phyloP scores from a whole-genome alignment of 192 early-diverging fungal genomes.

The Dimargaris cristalligena region DNA sequence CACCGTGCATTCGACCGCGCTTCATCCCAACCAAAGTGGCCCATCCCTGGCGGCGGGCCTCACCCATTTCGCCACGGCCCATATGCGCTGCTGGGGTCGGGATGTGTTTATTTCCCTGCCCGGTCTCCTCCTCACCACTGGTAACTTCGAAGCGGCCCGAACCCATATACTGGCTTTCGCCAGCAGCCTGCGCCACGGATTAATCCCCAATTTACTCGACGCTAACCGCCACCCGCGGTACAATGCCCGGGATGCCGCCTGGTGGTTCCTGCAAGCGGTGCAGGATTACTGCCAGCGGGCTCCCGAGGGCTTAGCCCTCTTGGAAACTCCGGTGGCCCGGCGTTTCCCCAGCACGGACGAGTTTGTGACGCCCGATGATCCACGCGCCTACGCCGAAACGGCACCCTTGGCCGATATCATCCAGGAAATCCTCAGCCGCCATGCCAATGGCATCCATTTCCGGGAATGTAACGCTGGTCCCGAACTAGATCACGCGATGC shows the following conservation, averaged over 20 bases:
- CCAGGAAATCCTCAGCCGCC: slow-evolving; percentile 79
- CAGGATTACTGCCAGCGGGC: slow-evolving; percentile 62
- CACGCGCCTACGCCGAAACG: slow-evolving; percentile 39
- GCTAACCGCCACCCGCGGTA: slow-evolving; percentile 68
- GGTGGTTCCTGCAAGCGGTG: slow-evolving; percentile 91
- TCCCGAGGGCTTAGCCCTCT: slow-evolving; percentile 59
- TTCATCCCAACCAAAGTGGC: slow-evolving; percentile 40
- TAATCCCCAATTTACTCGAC: slow-evolving; percentile 94
- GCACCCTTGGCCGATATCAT: slow-evolving; percentile 72
- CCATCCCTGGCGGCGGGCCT: slow-evolving; percentile 82
- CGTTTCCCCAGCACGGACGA: slow-evolving; percentile 65
- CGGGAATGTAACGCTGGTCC: slow-evolving; percentile 90
- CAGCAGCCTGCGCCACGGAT: slow-evolving; percentile 76
- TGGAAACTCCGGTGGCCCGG: slow-evolving; percentile 50
- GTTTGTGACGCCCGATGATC: slow-evolving; percentile 50
- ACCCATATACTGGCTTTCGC: slow-evolving; percentile 84
- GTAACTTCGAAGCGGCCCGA: slow-evolving; percentile 64
- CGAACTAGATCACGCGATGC: slow-evolving; percentile 80
- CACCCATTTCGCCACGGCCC: slow-evolving; percentile 78
- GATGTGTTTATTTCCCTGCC: slow-evolving; percentile 88
- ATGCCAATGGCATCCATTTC: slow-evolving; percentile 81
- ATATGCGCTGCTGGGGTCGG: slow-evolving; percentile 97
- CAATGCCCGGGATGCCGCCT: slow-evolving; percentile 90
- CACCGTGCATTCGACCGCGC: slow-evolving; percentile 59
- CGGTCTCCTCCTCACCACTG: slow-evolving; percentile 69